phyloP scores from a whole-genome alignment of 2,329 filamentous ascomycete species.

The Colletotrichum horii region DNA sequence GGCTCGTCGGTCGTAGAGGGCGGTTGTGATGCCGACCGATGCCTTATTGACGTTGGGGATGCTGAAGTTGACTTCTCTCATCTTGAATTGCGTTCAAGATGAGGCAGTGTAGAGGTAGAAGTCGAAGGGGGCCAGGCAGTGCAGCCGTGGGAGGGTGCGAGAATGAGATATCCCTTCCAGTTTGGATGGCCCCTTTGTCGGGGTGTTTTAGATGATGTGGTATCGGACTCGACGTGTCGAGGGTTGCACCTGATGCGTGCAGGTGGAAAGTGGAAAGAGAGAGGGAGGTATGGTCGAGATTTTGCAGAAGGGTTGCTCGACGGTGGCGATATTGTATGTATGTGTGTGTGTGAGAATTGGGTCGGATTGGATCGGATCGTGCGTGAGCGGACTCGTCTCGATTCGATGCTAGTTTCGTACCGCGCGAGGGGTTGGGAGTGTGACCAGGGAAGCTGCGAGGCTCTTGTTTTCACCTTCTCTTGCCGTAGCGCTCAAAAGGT shows the following conservation, averaged over 20 bases:
- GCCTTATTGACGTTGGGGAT: slow-evolving; percentile 99
- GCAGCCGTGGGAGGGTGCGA: slow-evolving; percentile 12
- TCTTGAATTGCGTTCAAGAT: slow-evolving; percentile 54
- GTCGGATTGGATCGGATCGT: slow-evolving; percentile 12
- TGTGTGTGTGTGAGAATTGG: slow-evolving; percentile 12
- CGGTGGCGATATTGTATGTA: slow-evolving; percentile 17
- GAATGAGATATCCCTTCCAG: slow-evolving; percentile 13
- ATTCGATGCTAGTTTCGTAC: slow-evolving; percentile 20
- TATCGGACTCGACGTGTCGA: slow-evolving; percentile 13
- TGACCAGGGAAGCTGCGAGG: neutral
- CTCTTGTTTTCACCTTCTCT: neutral
- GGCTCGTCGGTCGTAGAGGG: slow-evolving; percentile 94
- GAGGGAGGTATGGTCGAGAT: neutral
- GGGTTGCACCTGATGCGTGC: neutral
- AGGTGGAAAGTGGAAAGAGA: neutral
- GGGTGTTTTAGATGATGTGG: neutral
- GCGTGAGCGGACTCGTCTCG: slow-evolving; percentile 22
- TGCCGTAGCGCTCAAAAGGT: neutral
- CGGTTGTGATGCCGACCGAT: slow-evolving; percentile 97
- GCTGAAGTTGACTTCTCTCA: slow-evolving; percentile 99
- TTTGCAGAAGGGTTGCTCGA: neutral
- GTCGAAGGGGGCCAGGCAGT: slow-evolving; percentile 19
- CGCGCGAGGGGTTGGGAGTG: slow-evolving; percentile 10
- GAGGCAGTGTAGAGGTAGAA: neutral
- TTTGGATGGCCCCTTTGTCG: slow-evolving; percentile 14